Evolutionary conservation across 2,329 filamentous ascomycete species (phyloP).

Genomic region (Cadophora sp.): DNA sequence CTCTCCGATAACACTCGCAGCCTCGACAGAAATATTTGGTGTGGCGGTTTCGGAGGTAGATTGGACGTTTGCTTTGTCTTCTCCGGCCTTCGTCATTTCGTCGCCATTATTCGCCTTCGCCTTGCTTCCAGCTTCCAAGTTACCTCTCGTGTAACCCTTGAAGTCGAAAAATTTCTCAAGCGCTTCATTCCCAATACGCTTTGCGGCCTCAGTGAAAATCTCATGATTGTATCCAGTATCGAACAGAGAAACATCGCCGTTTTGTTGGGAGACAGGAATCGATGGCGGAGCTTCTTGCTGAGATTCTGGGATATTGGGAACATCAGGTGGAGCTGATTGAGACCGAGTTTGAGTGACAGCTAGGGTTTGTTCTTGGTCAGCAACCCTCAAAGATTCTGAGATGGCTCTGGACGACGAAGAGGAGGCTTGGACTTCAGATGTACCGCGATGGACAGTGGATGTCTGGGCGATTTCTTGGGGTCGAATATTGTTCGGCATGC

Average conservation of each 20-base stretch:
- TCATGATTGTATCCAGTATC: background rate
- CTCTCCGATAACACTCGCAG: background rate
- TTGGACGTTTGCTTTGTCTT: background rate
- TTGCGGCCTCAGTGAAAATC: background rate
- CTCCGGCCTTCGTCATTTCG: background rate
- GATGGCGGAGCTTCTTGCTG: background rate
- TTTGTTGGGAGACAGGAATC: background rate
- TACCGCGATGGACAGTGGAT: too few species aligned
- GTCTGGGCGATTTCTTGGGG: too few species aligned
- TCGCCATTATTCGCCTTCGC: background rate
- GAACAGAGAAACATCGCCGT: background rate
- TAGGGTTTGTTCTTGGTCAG: too few species aligned
- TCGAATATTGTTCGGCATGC: background rate
- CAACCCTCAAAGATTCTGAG: too few species aligned
- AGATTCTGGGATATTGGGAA: background rate
- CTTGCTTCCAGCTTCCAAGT: background rate
- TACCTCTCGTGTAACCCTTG: background rate
- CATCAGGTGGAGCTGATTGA: background rate
- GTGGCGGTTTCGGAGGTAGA: background rate
- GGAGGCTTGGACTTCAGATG: too few species aligned
- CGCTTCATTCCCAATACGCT: background rate
- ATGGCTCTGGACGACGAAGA: too few species aligned
- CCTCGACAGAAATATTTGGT: background rate
- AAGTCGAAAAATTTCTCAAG: constrained; percentile 3
- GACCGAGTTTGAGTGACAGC: background rate